These are phyloP conservation scores for Dichotomopilus funicola DNA, from an alignment of 2,329 filamentous ascomycete genomes.

Conservation along the genomic window DNA sequence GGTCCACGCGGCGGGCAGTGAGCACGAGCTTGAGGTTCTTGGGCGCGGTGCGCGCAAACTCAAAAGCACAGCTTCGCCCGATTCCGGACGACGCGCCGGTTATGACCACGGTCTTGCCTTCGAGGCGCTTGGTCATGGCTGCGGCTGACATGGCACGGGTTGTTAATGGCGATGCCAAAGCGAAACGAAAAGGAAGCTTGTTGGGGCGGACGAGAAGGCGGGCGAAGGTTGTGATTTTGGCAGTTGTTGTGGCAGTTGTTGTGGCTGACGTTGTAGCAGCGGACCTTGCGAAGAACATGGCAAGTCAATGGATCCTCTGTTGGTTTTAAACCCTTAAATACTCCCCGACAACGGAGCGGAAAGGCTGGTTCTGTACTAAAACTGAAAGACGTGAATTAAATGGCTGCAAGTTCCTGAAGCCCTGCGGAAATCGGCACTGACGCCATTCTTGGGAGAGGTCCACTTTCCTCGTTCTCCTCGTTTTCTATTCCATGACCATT, in stretches of 20 bases:
- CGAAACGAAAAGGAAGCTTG: too few relatives aligned
- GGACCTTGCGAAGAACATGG: constrained; percentile 6
- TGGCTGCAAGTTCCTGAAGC: not conserved
- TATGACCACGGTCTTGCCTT: constrained; percentile 86
- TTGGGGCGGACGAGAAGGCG: too few relatives aligned
- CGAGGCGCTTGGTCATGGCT: constrained; percentile 72
- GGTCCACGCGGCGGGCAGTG: constrained; percentile 79
- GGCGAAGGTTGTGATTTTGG: constrained; percentile 18
- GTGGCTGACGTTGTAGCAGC: not conserved
- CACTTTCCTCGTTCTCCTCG: too few relatives aligned
- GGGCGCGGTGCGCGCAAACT: constrained; percentile 83
- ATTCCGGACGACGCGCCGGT: constrained; percentile 94
- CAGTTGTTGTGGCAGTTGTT: not conserved
- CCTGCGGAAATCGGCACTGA: constrained; percentile 13
- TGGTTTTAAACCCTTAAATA: not conserved
- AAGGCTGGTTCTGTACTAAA: not conserved
- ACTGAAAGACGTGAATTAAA: not conserved
- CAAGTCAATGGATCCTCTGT: not conserved
- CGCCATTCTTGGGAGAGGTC: constrained; percentile 10
- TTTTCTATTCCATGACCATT: not conserved
- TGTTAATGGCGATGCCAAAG: too few relatives aligned
- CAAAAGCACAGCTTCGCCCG: constrained; percentile 73
- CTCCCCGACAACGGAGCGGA: not conserved
- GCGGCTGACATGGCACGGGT: constrained; percentile 40
- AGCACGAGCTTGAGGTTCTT: constrained; percentile 75